Evolutionary conservation across 2,329 filamentous ascomycete species (phyloP).

Genomic region (Fusarium sp.): DNA sequence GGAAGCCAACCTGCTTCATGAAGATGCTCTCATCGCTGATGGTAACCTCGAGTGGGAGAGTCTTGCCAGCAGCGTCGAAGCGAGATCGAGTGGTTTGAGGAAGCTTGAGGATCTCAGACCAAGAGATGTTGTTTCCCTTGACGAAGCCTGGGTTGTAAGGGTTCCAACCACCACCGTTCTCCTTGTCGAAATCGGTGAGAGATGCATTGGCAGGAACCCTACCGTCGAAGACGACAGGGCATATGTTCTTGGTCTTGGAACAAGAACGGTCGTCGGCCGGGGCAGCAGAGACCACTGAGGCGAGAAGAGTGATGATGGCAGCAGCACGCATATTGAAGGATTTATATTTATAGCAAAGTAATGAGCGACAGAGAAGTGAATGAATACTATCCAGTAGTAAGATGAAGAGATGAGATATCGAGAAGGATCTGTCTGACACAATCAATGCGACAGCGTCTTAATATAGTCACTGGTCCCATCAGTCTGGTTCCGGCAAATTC

Average conservation of each 20-base stretch:
- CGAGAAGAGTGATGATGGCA: slow-evolving; percentile 28
- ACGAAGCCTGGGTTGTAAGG: slow-evolving; percentile 65
- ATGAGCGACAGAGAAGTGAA: slow-evolving; percentile 27
- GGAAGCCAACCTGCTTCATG: slow-evolving; percentile 68
- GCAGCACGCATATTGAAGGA: slow-evolving; percentile 31
- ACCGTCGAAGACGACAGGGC: slow-evolving; percentile 59
- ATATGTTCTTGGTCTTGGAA: slow-evolving; percentile 15
- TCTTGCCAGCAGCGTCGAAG: slow-evolving; percentile 52
- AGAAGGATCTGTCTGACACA: neutral
- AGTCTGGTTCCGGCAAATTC: slow-evolving; percentile 17
- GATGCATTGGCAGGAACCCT: slow-evolving; percentile 56
- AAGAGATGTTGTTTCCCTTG: slow-evolving; percentile 64
- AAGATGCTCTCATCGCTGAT: slow-evolving; percentile 71
- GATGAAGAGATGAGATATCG: slow-evolving; percentile 8
- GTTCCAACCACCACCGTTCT: slow-evolving; percentile 49
- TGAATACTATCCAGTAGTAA: slow-evolving; percentile 38
- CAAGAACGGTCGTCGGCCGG: slow-evolving; percentile 17
- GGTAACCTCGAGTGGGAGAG: slow-evolving; percentile 64
- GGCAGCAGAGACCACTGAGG: slow-evolving; percentile 35
- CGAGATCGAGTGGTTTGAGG: slow-evolving; percentile 54
- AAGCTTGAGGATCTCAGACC: slow-evolving; percentile 63
- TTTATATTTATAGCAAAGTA: slow-evolving; percentile 12
- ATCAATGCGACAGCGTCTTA: neutral
- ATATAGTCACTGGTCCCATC: neutral
- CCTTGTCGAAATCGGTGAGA: slow-evolving; percentile 56